phyloP scores from a whole-genome alignment of 305 asterid species.

The Rubia balearica region DNA sequence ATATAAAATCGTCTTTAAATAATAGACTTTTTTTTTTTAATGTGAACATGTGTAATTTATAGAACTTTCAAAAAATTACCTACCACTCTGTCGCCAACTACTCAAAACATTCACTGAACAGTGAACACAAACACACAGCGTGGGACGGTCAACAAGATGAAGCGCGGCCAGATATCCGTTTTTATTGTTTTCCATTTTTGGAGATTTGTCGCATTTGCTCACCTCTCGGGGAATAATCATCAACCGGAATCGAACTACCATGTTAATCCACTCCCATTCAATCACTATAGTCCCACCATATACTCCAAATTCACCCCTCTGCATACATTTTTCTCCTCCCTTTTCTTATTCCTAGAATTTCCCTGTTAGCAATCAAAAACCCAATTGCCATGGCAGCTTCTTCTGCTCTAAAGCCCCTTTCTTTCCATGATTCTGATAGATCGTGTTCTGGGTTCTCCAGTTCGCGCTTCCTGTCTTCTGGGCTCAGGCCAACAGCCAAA shows the following conservation, averaged over 20 bases:
- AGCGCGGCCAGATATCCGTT: neutral
- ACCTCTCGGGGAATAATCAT: slow-evolving; percentile 20
- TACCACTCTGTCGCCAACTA: no score
- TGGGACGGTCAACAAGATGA: neutral
- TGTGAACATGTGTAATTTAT: no score
- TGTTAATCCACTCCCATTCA: slow-evolving; percentile 15
- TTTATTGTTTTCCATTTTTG: neutral
- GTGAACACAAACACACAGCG: neutral
- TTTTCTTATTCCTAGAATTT: neutral
- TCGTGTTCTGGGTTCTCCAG: slow-evolving; percentile 9
- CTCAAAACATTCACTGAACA: neutral
- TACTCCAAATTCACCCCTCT: slow-evolving; percentile 8
- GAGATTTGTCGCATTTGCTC: slow-evolving; percentile 20
- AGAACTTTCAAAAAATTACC: no score
- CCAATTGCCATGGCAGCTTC: slow-evolving; percentile 4
- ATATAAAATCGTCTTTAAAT: no score
- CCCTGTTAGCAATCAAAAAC: slow-evolving; percentile 11
- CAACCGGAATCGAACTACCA: slow-evolving; percentile 14
- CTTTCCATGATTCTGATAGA: slow-evolving; percentile 13
- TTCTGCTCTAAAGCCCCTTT: slow-evolving; percentile 9
- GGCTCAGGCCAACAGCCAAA: slow-evolving; percentile 9
- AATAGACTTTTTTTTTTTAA: no score
- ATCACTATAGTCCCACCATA: slow-evolving; percentile 8
- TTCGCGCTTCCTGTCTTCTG: slow-evolving; percentile 15
- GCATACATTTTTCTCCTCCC: neutral